Evolutionary conservation across 2,329 filamentous ascomycete species (phyloP), one percentile per base, ranked within the genome.

Genomic region (Colletotrichum gigasporum): DNA sequence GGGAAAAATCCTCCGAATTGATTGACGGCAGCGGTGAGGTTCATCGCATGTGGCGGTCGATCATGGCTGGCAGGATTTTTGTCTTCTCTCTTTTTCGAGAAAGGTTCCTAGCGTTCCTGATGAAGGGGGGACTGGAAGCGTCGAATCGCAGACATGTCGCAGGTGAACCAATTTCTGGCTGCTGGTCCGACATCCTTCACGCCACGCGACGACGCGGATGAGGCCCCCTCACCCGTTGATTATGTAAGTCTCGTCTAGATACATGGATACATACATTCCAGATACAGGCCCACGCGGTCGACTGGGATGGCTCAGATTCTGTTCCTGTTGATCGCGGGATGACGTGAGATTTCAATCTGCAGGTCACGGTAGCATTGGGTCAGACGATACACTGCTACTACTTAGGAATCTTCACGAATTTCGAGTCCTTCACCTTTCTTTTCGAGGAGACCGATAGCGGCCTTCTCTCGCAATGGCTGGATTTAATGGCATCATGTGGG

Each of bases 401-500:
- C n/a, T n/a, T n/a, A n/a, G n/a, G n/a, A n/a, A n/a, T n/a, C 24
- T 44, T 44, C 14, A 24, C 4, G 18, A 16, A 18, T 12, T 2
- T 11, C 11, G 12, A n/a, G 35, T 18, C 32, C 16, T 16, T 11
- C 22, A 14, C n/a, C 11, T 32, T 26, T 9, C n/a, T 26, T n/a
- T 10, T 28, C 37, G 11, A 22, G 12, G 11, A n/a, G 3, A 61
- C 62, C 48, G 62, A 54, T 61, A 50, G 28, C 56, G 62, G 55
- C 34, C 11, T 16, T 44, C 48, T 32, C 48, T 64, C 62, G 56
- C 48, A 64, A 61, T 55, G 48, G 5, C 14, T 50, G 35, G 44
- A 48, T 47, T 41, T 50, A 50, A 64, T 55, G 56, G 62, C 55
- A 58, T 54, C 62, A 64, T 64, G 62, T 55, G 62, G 62, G 62